phyloP scores from a whole-genome alignment of 176 grass and related monocot genomes.

The Phoenix roebelenii region DNA sequence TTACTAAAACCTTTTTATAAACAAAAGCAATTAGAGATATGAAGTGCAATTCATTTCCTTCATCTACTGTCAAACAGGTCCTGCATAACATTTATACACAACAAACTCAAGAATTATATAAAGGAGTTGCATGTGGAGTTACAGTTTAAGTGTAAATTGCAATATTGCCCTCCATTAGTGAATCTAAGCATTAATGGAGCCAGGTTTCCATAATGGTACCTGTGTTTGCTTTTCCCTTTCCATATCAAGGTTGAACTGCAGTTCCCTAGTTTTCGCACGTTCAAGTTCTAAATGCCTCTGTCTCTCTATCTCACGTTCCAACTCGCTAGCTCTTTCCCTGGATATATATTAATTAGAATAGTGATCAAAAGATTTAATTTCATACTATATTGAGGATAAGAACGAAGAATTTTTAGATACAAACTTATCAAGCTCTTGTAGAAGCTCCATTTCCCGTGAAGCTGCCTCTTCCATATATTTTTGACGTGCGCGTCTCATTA shows the following conservation, averaged over 20 bases:
- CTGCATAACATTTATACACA: no score
- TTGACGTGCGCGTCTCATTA: conserved; percentile 66
- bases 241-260: conserved; percentile 80
- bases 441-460: conserved; percentile 71
- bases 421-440: conserved; percentile 92
- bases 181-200: background rate
- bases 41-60: no score
- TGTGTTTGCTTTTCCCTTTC: conserved; percentile 89
- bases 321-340: conserved; percentile 62
- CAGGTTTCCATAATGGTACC: conserved; percentile 26
- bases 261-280: conserved; percentile 72
- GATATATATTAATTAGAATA: conserved; percentile 10
- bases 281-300: conserved; percentile 70
- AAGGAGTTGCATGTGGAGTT: no score
- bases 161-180: no score
- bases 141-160: no score
- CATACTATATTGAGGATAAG: background rate
- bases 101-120: no score
- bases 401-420: background rate
- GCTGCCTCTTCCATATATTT: conserved; percentile 73
- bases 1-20: no score
- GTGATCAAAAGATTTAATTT: conserved; percentile 8
- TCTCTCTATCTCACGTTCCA: conserved; percentile 75
- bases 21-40: no score
- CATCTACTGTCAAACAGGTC: no score